A percentile compares a stretch with the other conserved stretches of the same genome.
Conservation (phyloP, 495 filamentous ascomycete genomes). For the Penicillium turbatum region DNA sequence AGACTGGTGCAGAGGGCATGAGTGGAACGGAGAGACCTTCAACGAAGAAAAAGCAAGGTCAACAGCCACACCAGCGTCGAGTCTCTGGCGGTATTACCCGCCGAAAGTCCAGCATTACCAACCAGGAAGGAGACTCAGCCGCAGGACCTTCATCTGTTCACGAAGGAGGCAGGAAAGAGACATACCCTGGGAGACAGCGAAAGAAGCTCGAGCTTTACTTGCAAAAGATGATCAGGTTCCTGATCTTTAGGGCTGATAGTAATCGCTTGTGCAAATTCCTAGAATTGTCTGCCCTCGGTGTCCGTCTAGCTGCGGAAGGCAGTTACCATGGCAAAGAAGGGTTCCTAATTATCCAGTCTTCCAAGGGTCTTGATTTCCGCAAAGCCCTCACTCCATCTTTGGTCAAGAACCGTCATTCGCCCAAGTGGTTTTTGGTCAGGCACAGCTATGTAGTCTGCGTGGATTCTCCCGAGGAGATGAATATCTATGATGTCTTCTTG, state of each 20-base stretch:
- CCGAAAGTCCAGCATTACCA: slow-evolving; percentile 54
- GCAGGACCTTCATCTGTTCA: slow-evolving; percentile 41
- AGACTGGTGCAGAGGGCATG: slow-evolving; percentile 51
- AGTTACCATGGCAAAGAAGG: slow-evolving; percentile 99
- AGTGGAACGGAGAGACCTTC: slow-evolving; percentile 53
- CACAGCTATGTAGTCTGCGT: slow-evolving; percentile 98
- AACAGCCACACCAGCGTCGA: slow-evolving; percentile 27
- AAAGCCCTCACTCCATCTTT: slow-evolving; percentile 70
- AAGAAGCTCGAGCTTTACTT: slow-evolving; percentile 87
- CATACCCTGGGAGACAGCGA: slow-evolving; percentile 66
- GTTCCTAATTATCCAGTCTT: slow-evolving; percentile 82
- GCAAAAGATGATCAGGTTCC: slow-evolving; percentile 87
- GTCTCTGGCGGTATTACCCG: slow-evolving; percentile 53
- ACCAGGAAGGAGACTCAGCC: slow-evolving; percentile 40
- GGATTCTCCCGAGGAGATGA: slow-evolving; percentile 96
- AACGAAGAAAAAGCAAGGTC: slow-evolving; percentile 54
- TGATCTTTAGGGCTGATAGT: slow-evolving; percentile 94
- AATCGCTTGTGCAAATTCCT: slow-evolving; percentile 95
- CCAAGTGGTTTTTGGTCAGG: slow-evolving; percentile 97
- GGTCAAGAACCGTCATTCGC: slow-evolving; percentile 74
- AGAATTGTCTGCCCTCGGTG: slow-evolving; percentile 88
- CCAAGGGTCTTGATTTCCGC: slow-evolving; percentile 86
- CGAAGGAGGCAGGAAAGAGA: slow-evolving; percentile 49
- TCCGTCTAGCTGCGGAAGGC: slow-evolving; percentile 91
- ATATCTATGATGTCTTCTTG: slow-evolving; percentile 97